These are phyloP conservation scores for Aspergillus oerlinghausenensis DNA, from an alignment of 2,329 filamentous ascomycete genomes.

Conservation along the genomic window DNA sequence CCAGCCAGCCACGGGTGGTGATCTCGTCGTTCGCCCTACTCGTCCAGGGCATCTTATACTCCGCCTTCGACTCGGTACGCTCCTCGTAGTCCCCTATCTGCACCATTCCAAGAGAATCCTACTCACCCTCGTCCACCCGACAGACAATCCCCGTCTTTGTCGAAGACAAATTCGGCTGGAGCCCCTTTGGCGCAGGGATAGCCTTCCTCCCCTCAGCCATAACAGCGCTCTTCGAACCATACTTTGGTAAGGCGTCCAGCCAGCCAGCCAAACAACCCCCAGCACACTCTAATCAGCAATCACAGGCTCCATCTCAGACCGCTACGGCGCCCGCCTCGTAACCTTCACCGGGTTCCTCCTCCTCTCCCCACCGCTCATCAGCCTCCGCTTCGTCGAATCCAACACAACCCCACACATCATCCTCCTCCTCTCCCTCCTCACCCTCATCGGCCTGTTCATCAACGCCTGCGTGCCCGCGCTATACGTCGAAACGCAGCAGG, in stretches of 20 bases:
- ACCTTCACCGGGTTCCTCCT: slow-evolving; percentile 53
- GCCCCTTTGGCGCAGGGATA: slow-evolving; percentile 53
- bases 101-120: slow-evolving; percentile 5
- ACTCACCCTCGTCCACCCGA: neutral
- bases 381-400: slow-evolving; percentile 59
- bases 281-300: slow-evolving; percentile 3
- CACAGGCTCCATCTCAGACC: slow-evolving; percentile 49
- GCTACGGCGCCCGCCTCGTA: slow-evolving; percentile 59
- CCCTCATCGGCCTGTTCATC: slow-evolving; percentile 55
- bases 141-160: slow-evolving; percentile 51
- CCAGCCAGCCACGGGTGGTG: slow-evolving; percentile 47
- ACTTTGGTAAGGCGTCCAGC: slow-evolving; percentile 38
- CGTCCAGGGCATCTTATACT: slow-evolving; percentile 47
- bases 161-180: slow-evolving; percentile 51
- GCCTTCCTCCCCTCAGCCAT: slow-evolving; percentile 57
- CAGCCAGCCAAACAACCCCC: neutral
- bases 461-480: slow-evolving; percentile 59
- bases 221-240: slow-evolving; percentile 58
- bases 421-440: slow-evolving; percentile 59
- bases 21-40: slow-evolving; percentile 53
- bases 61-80: slow-evolving; percentile 47
- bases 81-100: slow-evolving; percentile 13
- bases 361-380: slow-evolving; percentile 57
- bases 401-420: slow-evolving; percentile 59
- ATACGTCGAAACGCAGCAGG: slow-evolving; percentile 65